phyloP scores from a whole-genome alignment of 1,284 basidiomycete genomes.

The Microbotryum intermedium region DNA sequence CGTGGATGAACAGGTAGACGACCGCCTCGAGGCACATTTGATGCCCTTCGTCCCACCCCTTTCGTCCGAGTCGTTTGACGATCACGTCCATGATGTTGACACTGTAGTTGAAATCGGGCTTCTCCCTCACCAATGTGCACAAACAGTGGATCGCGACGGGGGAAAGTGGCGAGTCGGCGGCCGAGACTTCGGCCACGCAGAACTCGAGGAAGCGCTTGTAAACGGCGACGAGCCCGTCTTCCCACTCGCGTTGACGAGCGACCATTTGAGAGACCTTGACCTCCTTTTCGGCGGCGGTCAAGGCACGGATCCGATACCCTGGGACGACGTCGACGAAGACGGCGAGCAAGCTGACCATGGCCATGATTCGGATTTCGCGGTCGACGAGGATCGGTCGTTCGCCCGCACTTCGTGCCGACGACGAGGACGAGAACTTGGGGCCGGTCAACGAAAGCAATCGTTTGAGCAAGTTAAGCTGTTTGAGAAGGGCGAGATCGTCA shows the following conservation, averaged over 20 bases:
- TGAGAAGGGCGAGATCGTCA: slow-evolving; percentile 15
- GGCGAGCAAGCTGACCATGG: slow-evolving; percentile 81
- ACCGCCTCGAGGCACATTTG: slow-evolving; percentile 73
- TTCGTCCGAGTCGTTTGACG: slow-evolving; percentile 72
- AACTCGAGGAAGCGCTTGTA: slow-evolving; percentile 83
- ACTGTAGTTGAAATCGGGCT: slow-evolving; percentile 96
- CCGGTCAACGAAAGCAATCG: slow-evolving; percentile 78
- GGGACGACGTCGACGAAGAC: slow-evolving; percentile 95
- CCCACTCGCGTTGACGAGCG: slow-evolving; percentile 81
- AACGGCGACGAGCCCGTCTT: slow-evolving; percentile 82
- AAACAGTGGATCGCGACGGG: slow-evolving; percentile 71
- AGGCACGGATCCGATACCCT: slow-evolving; percentile 62
- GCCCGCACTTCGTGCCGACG: slow-evolving; percentile 44
- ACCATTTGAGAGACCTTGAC: slow-evolving; percentile 96
- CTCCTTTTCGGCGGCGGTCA: slow-evolving; percentile 81
- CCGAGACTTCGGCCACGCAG: slow-evolving; percentile 65
- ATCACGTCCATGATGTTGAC: slow-evolving; percentile 84
- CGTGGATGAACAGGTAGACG: slow-evolving; percentile 68
- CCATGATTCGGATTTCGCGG: slow-evolving; percentile 70
- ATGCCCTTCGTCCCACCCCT: slow-evolving; percentile 68
- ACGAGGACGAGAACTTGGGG: slow-evolving; percentile 56
- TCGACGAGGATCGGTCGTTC: slow-evolving; percentile 63
- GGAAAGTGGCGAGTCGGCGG: slow-evolving; percentile 64
- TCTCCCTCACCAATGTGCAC: slow-evolving; percentile 71
- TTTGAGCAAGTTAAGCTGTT: slow-evolving; percentile 70